Base-by-base conservation (phyloP, 495 filamentous ascomycete genomes). In the Tuber borchii region DNA sequence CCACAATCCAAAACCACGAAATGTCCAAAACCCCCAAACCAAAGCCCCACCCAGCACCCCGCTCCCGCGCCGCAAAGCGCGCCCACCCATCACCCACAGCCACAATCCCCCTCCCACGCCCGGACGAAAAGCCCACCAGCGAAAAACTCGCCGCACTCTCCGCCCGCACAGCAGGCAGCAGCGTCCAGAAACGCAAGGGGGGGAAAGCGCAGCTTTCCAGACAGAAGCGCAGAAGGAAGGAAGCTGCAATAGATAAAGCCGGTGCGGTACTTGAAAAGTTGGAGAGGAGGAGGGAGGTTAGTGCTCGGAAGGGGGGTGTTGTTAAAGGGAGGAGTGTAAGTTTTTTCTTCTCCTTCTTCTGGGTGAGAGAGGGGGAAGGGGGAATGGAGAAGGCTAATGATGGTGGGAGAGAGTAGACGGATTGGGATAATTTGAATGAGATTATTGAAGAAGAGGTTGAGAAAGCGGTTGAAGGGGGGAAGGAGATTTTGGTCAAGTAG, bases 271-370 rank as follows among this genome's bases (percentile, higher is more conserved):
- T 95, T 48, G 95, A 97, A 85, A 88, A 92, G 68, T 93, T 95
- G 51, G 92, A 93, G 87, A 93, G 92, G 85, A 97, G 93, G 93
- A 86, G 97, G 76, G 92, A 92, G 85, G 94, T 97, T 84, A 93
- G 95, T 26, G 90, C 88, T 31, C 89, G 91, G 78, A 90, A 92
- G 84, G 93, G 97, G 87, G 93, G 92, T 87, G 86, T 88, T 69
- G 90, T 91, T 76, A 92, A 97, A 80, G 93, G 96, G 84, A 90
- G 90, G 82, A 94, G 95, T 91, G 91, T 92, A 84, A 90, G 87
- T 83, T 95, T 77, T 42, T 2, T 90, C 88, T 89, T 85, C 86
- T 85, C 73, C 86, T 86, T 51, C 84, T 89, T 74, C 85, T 85
- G n/a, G n/a, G 34, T 72, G 45, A 7, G 51, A 16, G 22, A 45